Percentiles rank a stretch among this genome's conserved stretches.
Evolutionary conservation across 345 rosid genomes (phyloP).

Genomic region (Excoecaria agallocha): DNA sequence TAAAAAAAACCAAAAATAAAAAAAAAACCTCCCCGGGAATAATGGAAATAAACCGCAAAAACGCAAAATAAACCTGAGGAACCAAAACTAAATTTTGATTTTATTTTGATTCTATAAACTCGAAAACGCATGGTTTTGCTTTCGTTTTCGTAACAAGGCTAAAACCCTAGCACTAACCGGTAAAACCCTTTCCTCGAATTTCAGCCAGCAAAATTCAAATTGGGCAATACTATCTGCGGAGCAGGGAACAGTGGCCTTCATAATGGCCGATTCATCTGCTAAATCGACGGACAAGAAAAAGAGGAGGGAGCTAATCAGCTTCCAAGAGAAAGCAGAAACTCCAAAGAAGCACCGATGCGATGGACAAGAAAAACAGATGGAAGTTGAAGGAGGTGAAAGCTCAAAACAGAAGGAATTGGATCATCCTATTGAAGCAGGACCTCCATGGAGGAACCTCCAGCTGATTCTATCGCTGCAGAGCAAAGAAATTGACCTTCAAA

Average conservation of each 20-base stretch:
- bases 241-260: background rate
- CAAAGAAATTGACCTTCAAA: conserved; percentile 44
- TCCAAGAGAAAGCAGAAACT: conserved; percentile 25
- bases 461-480: conserved; percentile 55
- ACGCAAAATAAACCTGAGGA: no score
- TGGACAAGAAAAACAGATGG: conserved; percentile 18
- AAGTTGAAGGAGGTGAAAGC: conserved; percentile 17
- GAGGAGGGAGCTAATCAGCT: conserved; percentile 40
- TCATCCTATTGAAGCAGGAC: conserved; percentile 28
- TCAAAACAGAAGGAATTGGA: conserved; percentile 13
- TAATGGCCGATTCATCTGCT: conserved; percentile 37
- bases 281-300: conserved; percentile 23
- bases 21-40: no score
- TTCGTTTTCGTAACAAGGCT: background rate
- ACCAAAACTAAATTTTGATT: no score
- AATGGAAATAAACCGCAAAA: background rate
- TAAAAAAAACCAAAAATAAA: no score
- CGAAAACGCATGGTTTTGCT: background rate
- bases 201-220: background rate
- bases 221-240: background rate
- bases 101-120: no score
- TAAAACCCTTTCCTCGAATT: background rate
- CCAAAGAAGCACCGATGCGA: conserved; percentile 32
- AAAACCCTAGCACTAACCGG: background rate
- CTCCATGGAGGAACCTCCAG: conserved; percentile 74